Base-by-base conservation (phyloP, 1,284 basidiomycete species). In the Ceratobasidium sp. region DNA sequence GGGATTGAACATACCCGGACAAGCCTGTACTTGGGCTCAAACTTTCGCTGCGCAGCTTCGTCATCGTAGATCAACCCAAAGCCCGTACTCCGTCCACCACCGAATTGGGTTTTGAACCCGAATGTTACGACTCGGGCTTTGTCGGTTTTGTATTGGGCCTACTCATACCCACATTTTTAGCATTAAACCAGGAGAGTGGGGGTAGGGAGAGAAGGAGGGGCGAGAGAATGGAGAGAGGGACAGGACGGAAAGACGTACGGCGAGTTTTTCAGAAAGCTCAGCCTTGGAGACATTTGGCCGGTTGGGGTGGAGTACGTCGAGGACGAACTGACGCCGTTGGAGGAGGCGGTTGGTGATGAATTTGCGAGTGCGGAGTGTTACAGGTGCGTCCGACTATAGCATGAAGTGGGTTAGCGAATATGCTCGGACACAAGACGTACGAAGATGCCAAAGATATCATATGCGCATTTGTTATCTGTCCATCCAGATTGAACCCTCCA, bases 291-390 rank as follows among this genome's bases (percentile, higher is more conserved):
- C 95, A 86, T 98, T 99, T 81, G 98, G 87, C 80, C 97, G 95
- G 78, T 92, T 94, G 50, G 98, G 97, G 89, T 99, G 98, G 83
- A 99, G 93, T 84, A 99, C 91, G 84, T 98, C 97, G 80, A 98
- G 89, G 83, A 98, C 91, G 84, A 97, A 96, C 88, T 95, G 94
- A 81, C 92, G 91, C 84, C 98, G 94, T 84, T 96, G 93, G 79
- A 99, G 90, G 82, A 99, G 94, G 82, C 96, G 96, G 93, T 99
- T 99, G 84, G 97, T 98, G 87, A 99, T 95, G 91, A 99, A 99
- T 90, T 99, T 99, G 87, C 97, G 94, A 79, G 98, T 99, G 84
- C 98, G 95, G 86, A 99, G 90, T 82, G 98, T 99, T 83, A 99
- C 91, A 82, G 97, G 94, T 86, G 96, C 90, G 88, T 97, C 96